phyloP scores from a whole-genome alignment of 169 alveolate species.

The Perkinsus marinus region DNA sequence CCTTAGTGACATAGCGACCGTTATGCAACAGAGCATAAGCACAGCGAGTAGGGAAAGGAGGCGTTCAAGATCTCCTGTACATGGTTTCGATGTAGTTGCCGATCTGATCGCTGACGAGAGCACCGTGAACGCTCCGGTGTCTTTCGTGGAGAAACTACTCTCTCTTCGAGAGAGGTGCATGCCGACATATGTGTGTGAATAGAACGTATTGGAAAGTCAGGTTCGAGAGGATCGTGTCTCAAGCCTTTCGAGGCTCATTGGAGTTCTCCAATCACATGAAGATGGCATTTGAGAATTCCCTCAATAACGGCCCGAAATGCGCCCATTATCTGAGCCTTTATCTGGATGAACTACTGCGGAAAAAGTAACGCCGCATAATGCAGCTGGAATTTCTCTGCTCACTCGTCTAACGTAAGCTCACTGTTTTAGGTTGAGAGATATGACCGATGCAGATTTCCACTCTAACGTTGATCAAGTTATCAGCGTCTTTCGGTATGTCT shows the following conservation, averaged over 20 bases:
- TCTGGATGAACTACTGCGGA: slow-evolving; percentile 20
- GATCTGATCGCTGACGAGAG: background rate
- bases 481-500: slow-evolving; percentile 19
- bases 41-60: background rate
- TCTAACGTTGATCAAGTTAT: slow-evolving; percentile 15
- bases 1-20: background rate
- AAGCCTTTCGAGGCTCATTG: background rate
- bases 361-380: too few species aligned
- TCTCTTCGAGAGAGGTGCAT: background rate
- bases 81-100: background rate
- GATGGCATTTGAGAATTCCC: background rate
- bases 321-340: slow-evolving; percentile 24
- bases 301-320: slow-evolving; percentile 11
- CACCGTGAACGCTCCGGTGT: background rate
- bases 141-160: background rate
- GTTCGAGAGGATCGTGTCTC: background rate
- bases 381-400: too few species aligned
- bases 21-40: background rate
- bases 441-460: background rate
- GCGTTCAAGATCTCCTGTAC: background rate
- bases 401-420: too few species aligned
- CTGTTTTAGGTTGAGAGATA: background rate
- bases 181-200: background rate
- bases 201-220: too few species aligned
- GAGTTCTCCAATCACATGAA: background rate